phyloP scores from a whole-genome alignment of 2,329 filamentous ascomycete genomes.

The Microthyrium microscopicum region DNA sequence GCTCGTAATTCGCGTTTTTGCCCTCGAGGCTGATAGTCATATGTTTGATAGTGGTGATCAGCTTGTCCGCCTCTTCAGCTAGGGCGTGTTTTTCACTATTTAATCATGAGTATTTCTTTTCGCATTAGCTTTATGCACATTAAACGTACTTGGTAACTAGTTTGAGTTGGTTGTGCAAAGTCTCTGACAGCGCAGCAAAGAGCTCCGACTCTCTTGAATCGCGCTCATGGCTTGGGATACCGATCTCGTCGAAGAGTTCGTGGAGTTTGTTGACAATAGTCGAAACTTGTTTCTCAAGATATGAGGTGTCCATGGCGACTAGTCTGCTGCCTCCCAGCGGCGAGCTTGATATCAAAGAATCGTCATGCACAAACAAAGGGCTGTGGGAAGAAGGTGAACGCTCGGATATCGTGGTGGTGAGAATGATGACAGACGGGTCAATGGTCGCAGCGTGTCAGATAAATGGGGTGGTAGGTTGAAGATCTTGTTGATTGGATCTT shows the following conservation, averaged over 20 bases:
- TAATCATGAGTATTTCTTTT: not conserved
- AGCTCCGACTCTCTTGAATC: constrained; percentile 84
- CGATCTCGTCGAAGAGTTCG: constrained; percentile 92
- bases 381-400: too few species aligned
- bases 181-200: constrained; percentile 80
- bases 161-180: constrained; percentile 76
- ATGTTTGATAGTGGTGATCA: constrained; percentile 74
- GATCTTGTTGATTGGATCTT: too few species aligned
- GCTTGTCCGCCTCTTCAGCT: constrained; percentile 73
- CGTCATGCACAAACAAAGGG: too few species aligned
- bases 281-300: constrained; percentile 87
- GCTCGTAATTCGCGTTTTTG: constrained; percentile 44
- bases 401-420: too few species aligned
- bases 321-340: too few species aligned
- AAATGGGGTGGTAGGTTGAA: too few species aligned
- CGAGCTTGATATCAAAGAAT: too few species aligned
- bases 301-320: constrained; percentile 76
- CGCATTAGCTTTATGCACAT: not conserved
- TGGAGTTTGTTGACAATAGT: constrained; percentile 87
- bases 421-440: too few species aligned
- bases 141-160: constrained; percentile 49
- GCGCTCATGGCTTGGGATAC: constrained; percentile 83
- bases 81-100: constrained; percentile 69
- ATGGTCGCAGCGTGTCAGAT: too few species aligned
- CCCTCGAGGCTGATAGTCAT: constrained; percentile 88